A percentile compares a stretch with the other conserved stretches of the same genome.
phyloP scores from a whole-genome alignment of 179 eudicot species.

The Kewa caespitosa region DNA sequence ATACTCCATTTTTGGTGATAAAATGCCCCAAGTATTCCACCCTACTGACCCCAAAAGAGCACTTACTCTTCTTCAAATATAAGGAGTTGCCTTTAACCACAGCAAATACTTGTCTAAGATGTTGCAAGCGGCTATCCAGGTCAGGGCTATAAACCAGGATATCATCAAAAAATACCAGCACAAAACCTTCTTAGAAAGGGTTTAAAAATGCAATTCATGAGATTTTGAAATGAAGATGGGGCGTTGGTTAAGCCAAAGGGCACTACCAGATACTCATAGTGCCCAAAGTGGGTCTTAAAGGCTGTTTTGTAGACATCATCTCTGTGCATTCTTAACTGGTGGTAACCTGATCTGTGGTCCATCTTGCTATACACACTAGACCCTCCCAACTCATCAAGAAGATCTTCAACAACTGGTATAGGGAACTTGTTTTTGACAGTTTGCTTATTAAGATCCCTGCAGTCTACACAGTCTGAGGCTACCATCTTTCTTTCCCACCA shows the following conservation, averaged over 20 bases:
- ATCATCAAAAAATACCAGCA: not conserved
- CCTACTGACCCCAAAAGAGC: not conserved
- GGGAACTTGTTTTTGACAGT: not conserved
- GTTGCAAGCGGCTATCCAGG: not conserved
- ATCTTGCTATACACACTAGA: not conserved
- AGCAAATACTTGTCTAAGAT: not conserved
- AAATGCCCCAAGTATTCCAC: not conserved
- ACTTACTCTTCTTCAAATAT: not conserved
- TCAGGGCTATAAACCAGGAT: not conserved
- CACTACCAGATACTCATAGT: not conserved
- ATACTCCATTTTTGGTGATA: not conserved
- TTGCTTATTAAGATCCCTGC: not conserved
- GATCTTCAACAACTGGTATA: not conserved
- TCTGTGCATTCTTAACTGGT: not conserved
- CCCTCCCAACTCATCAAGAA: not conserved
- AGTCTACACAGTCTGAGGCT: not conserved
- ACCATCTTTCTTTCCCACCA: not conserved
- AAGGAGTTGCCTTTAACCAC: not conserved
- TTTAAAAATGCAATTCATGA: not conserved
- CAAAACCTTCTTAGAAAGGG: not conserved
- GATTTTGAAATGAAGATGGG: not conserved
- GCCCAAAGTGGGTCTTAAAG: not conserved
- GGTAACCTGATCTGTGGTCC: not conserved
- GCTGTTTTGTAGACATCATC: not conserved
- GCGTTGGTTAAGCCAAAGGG: not conserved